Base-by-base conservation (phyloP, 768 basidiomycete genomes). In the Terana coerulea region DNA sequence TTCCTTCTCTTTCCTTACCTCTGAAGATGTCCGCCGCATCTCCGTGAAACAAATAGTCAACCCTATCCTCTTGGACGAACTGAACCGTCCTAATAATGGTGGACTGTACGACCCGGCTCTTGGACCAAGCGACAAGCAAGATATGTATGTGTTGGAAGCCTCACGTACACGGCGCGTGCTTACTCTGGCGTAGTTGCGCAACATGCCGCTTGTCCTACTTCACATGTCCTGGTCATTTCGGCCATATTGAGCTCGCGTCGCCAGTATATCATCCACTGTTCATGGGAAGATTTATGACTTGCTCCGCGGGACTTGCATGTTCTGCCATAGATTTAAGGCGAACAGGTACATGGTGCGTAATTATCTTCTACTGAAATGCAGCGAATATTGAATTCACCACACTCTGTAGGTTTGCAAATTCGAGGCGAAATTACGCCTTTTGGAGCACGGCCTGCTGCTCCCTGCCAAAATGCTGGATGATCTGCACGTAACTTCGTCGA, bases 21-120 rank as follows among this genome's bases (percentile, higher is more conserved):
- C 91, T 12, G 79, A 88, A 59, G 95, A 99, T 68, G 78, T 98
- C 63, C 83, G 88, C 39, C 82, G 88, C 52, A 92, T 98, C 64
- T 95, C 93, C n/a, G 95, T 98, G 64, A 95, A 97, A 72, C 92
- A 97, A 73, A 88, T 98, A 56, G 80, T 92, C 47, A 98, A 98
- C 67, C 89, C 94, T 2, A 77, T 88, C 53, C 81, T 99, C 35
- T 80, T 98, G 57, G 94, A 99, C 72, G 92, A 95, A 67, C 73
- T 98, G 31, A 94, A 95, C 67, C 74, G 89, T 59, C 97, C 97
- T 2, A 98, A 91, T 61, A 74, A 80, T 50, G 93, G 92, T 22
- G 95, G 94, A 51, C 75, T 99, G 39, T 99, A 99, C 62, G 97
- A 99, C 71, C 90, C 94, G 35, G 87, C 91, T 22, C 82, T 98